phyloP scores from a whole-genome alignment of 2,329 filamentous ascomycete genomes.

The Celoporthe dispersa region DNA sequence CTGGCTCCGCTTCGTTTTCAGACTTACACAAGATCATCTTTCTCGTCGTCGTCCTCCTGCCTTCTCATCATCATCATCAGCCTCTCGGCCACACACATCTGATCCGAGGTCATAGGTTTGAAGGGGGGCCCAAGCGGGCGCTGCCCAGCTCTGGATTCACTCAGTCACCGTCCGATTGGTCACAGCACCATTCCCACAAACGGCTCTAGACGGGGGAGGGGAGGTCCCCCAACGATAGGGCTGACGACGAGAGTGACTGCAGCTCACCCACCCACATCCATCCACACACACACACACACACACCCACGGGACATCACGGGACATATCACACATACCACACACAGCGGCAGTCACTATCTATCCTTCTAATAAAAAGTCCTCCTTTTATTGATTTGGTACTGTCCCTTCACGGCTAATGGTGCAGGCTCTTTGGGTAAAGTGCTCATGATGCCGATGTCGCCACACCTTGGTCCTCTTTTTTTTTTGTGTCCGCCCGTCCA shows the following conservation, averaged over 20 bases:
- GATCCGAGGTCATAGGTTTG: no score
- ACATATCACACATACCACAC: no score
- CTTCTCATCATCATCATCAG: not conserved
- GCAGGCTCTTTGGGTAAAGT: conserved; percentile 10
- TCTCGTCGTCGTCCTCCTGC: no score
- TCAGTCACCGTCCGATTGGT: not conserved
- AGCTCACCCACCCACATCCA: not conserved
- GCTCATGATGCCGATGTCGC: conserved; percentile 15
- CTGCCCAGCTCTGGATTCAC: not conserved
- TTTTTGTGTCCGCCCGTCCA: conserved; percentile 6
- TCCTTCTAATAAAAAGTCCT: not conserved
- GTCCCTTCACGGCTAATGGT: not conserved
- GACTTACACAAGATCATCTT: no score
- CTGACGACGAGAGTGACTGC: not conserved
- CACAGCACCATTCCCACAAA: not conserved
- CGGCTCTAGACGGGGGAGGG: not conserved
- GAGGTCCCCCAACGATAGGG: not conserved
- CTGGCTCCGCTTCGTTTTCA: not conserved
- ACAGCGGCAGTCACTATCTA: not conserved
- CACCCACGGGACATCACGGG: not conserved
- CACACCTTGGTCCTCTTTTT: conserved; percentile 2
- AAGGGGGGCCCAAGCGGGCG: no score
- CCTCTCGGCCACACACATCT: not conserved
- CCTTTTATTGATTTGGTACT: not conserved
- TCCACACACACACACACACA: no score